Base-by-base conservation (phyloP, 176 grass and related monocot genomes). In the Carex pumila region DNA sequence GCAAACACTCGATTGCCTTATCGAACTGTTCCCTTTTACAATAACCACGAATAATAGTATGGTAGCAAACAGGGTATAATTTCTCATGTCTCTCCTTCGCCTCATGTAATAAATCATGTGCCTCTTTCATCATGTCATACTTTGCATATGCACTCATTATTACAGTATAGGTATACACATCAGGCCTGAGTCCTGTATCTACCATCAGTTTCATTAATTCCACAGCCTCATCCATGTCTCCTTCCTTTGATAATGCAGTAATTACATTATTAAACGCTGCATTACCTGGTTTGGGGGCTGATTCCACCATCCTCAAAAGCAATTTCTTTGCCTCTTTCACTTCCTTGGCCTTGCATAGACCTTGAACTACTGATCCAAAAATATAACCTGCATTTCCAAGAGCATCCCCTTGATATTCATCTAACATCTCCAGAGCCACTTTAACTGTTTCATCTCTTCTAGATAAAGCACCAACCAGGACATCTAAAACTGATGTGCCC, bases 1-100 rank as follows among this genome's bases (percentile, higher is more conserved):
- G 89, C 76, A 99, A 88, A 65, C 91, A 90, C 73, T 96, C 91
- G 52, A 89, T 83, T 12, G 97, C 97, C 73, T 99, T 99, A 43
- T 85, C 88, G 39, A 96, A 99, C 67, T 99, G 80, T 65, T 94
- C 91, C 85, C 88, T 92, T 85, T 99, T 94, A 90, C 91, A 95
- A 87, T 96, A 99, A 71, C 97, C 97, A 77, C 97, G 93, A 62
- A 96, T 96, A 34, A 99, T 82, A 74, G 88, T 91, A 56, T 96
- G 97, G 85, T 99, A 91, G 43, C 66, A 80, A 84, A 99, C 81
- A 66, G 85, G 86, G 83, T 43, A 90, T 58, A 94, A 66, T 61
- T 95, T 99, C 10, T 81, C 71, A 84, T 94, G 91, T 17, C 71
- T 88, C 54, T 89, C 91, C 66, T 94, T 95, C 55, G 89, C 93